Conservation (phyloP, 1,284 basidiomycete species). For the Papiliotrema laurentii region DNA sequence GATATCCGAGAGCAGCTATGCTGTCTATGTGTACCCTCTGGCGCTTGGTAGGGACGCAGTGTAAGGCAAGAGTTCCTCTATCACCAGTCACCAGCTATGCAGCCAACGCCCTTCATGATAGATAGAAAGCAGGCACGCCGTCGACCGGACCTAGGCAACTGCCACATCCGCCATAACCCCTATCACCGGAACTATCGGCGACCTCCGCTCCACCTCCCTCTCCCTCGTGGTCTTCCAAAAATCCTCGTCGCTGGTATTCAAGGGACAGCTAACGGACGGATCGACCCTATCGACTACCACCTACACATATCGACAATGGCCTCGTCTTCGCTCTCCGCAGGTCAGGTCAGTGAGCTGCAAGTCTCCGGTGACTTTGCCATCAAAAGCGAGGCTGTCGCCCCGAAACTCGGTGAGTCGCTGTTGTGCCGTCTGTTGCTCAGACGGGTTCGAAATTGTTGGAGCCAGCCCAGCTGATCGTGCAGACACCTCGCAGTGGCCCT, state of each 20-base stretch:
- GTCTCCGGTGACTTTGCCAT: conserved; percentile 69
- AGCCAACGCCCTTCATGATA: not conserved
- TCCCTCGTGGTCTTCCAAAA: not conserved
- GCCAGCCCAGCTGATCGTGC: not conserved
- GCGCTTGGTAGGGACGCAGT: no score
- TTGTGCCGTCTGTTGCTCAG: no score
- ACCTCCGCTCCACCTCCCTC: not conserved
- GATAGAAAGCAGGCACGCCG: not conserved
- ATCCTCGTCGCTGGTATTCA: not conserved
- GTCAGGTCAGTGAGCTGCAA: conserved; percentile 40
- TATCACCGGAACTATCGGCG: not conserved
- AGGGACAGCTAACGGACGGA: not conserved
- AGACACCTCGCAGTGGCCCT: conserved; percentile 96
- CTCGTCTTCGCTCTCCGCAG: conserved; percentile 22
- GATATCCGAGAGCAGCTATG: no score
- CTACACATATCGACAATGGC: conserved; percentile 19
- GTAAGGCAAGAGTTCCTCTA: not conserved
- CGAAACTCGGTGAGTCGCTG: conserved; percentile 59
- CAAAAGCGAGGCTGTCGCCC: conserved; percentile 67
- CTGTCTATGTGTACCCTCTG: no score
- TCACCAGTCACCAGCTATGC: not conserved
- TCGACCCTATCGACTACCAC: not conserved
- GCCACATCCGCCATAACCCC: no score
- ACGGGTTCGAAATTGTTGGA: not conserved
- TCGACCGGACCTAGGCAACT: not conserved